Evolutionary conservation across 371 early-diverging fungal genomes (phyloP).

Genomic region (Gilbertella persicaria): DNA sequence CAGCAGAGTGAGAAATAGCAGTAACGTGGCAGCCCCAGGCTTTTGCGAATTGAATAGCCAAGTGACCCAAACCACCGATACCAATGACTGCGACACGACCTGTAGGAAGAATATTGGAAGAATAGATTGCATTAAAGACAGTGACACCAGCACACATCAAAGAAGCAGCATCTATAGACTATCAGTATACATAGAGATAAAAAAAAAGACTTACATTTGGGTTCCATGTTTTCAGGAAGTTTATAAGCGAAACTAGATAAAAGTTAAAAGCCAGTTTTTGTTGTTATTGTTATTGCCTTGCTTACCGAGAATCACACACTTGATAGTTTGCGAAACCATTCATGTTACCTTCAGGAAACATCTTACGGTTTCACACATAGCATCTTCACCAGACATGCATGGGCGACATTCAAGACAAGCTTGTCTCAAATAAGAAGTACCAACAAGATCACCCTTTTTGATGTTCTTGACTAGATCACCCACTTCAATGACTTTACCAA

Average conservation of each 20-base stretch:
- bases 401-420: conserved; percentile 45
- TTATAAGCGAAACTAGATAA: conserved; percentile 43
- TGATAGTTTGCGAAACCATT: conserved; percentile 51
- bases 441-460: conserved; percentile 54
- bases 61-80: conserved; percentile 72
- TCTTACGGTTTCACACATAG: conserved; percentile 41
- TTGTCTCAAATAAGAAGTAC: conserved; percentile 43
- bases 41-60: conserved; percentile 67
- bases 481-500: conserved; percentile 44
- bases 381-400: conserved; percentile 50
- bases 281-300: not conserved
- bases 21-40: conserved; percentile 62
- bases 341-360: conserved; percentile 51
- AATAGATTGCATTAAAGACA: conserved; percentile 56
- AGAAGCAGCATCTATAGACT: conserved; percentile 45
- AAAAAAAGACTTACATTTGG: conserved; percentile 17
- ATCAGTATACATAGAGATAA: not conserved
- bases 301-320: conserved; percentile 48
- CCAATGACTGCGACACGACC: conserved; percentile 65
- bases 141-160: conserved; percentile 72
- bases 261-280: not conserved
- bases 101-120: conserved; percentile 47
- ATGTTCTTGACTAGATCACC: conserved; percentile 46
- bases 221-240: conserved; percentile 55
- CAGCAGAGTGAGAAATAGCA: conserved; percentile 28